Evolutionary conservation across 2,329 filamentous ascomycete species (phyloP).

Genomic region (Fusarium begoniae): DNA sequence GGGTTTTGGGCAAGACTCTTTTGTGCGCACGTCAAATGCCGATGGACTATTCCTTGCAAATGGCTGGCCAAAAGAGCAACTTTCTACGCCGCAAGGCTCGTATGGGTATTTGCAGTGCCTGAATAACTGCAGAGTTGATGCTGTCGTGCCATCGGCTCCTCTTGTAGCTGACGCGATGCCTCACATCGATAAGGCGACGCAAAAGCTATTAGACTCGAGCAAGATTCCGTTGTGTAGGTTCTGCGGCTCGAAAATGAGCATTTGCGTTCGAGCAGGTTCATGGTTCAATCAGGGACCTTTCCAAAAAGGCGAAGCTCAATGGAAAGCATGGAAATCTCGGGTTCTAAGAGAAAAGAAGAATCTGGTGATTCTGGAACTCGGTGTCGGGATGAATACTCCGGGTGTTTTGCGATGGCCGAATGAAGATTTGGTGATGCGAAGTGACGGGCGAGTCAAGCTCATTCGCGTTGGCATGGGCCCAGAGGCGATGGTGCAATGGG

Average conservation of each 20-base stretch:
- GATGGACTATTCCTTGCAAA: background rate
- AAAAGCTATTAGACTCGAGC: constrained; percentile 14
- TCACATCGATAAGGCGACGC: constrained; percentile 15
- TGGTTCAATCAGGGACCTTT: constrained; percentile 36
- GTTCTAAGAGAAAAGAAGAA: constrained; percentile 17
- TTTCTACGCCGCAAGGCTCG: background rate
- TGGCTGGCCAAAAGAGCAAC: background rate
- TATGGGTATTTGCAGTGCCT: constrained; percentile 29
- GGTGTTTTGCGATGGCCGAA: constrained; percentile 38
- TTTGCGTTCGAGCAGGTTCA: constrained; percentile 31
- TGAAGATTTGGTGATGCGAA: constrained; percentile 27
- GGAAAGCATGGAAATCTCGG: constrained; percentile 18
- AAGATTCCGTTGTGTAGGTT: constrained; percentile 28
- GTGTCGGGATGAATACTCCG: constrained; percentile 37
- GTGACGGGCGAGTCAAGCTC: constrained; percentile 23
- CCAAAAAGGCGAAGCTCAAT: constrained; percentile 8
- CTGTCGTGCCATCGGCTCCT: constrained; percentile 9
- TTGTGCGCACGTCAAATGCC: constrained; percentile 25
- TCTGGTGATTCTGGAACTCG: constrained; percentile 34
- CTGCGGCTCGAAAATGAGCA: constrained; percentile 35
- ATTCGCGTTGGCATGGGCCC: constrained; percentile 30
- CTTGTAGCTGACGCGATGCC: constrained; percentile 9
- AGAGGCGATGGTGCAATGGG: constrained; percentile 34
- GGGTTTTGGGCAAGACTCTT: constrained; percentile 13
- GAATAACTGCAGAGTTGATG: constrained; percentile 28